Evolutionary conservation across 495 filamentous ascomycete species (phyloP), one percentile per base, ranked within the genome.

Genomic region (Aspergillus homomorphus): DNA sequence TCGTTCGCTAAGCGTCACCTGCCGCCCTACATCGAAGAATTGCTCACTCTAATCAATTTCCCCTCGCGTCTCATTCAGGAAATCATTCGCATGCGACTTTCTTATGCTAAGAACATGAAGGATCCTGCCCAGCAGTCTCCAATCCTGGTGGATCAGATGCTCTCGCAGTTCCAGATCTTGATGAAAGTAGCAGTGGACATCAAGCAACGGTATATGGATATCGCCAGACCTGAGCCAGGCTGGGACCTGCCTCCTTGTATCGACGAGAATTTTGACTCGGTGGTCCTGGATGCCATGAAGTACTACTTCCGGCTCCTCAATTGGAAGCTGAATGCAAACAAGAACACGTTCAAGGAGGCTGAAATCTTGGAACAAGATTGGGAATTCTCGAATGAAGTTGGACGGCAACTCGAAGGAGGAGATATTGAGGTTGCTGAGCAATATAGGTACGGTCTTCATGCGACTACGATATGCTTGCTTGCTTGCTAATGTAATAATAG

Each of bases 381-480:
- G 93, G 89, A 88, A 23, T 98, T 96, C 61, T 92, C 89, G 1
- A 97, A 97, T 65, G 87, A 91, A 56, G 88, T 98, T 58, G 94
- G 92, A 14, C 82, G 88, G 21, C 89, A 91, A 63, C 81, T 98
- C 41, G 87, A 93, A 51, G 90, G 90, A 43, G 94, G 95, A 54
- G 92, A 98, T 73, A 87, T 97, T 24, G 91, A 98, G 75, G 95
- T 98, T 41, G 94, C 94, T n/a, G 94, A 98, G 73, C 95, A 98
- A 66, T 98, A 98, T 68, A 94, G 89, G 81, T 84, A 73, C 42
- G 70, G 55, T 43, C 26, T 18, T 53, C 24, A 21, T 8, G 1
- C n/a, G 41, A 30, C 7, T 56, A 9, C 53, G 30, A 30, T 3
- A 59, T 21, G 15, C 24, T 46, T 21, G 44, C 55, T 43, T 28